Base-by-base conservation (phyloP, 805 yeast species). In the Saturnispora bothae region DNA sequence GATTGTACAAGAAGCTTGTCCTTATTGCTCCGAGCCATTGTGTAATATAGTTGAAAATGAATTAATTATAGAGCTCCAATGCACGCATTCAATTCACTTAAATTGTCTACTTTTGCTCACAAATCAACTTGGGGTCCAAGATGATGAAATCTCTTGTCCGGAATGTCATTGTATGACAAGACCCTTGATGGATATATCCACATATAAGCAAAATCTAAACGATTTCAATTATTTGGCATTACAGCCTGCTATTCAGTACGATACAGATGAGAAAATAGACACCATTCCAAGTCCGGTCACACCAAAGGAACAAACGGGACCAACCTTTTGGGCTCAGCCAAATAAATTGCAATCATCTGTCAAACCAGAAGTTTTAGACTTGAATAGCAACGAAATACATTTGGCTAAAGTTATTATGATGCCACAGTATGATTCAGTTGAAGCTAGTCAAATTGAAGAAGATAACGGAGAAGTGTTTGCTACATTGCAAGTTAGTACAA, bases 1-100 rank as follows among this genome's bases (percentile, higher is more conserved):
- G 34, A 42, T 30, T 32, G 38, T 26, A 3, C 29, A 31, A n/a
- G 31, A 14, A n/a, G 34, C 15, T 3, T 71, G 76, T 45, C 58
- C 64, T 12, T 56, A 69, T 28, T 71, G 77, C 48, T 59, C 60
- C 12, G 75, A 70, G 41, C 53, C 61, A 4, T 47, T 71, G 28
- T 51, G 57, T 3, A 55, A 54, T 32, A 53, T 59, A 12, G 57
- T 69, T 27, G 48, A 50, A 7, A 71, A 69, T 10, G 76, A 71
- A 51, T 61, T 56, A 25, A 43, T 64, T 1, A 40, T 71, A 3
- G 65, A 62, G 25, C 43, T 69, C 31, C 45, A 59, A 1, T 69
- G 75, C 49, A 53, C 59, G 5, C 75, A 70, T 47, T 55, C 56
- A 28, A 52, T 65, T 21, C 77, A 71, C 48, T 56, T 57, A 38